Evolutionary conservation across 805 yeast species (phyloP), one percentile per base, ranked within the genome.

Genomic region (Spathaspora arborariae): DNA sequence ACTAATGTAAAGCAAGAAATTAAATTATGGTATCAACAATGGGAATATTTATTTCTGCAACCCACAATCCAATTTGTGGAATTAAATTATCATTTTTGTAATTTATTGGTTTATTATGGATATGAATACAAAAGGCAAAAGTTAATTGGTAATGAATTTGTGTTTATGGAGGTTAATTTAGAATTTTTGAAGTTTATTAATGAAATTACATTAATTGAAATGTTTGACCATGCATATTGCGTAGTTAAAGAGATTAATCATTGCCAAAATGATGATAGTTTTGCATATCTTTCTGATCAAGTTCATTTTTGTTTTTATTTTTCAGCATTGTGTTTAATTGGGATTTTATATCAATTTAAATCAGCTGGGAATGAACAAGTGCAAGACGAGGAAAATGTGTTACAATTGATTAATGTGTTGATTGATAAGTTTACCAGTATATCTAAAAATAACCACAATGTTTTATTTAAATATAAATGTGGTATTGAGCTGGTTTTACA

Each of bases 61-160:
- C 85, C 89, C 1, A 79, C 84, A 1, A 72, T 82, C 42, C 91
- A 87, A 57, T 86, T 85, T 62, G 84, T 85, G 2, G 90, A 83
- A 56, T 76, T 84, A 48, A 82, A 84, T 41, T 84, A 81, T 59
- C 80, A 84, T 58, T 83, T 82, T 52, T 78, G 82, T 43, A 72
- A 75, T 46, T 66, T 83, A 40, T 64, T 80, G 48, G 74, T 84
- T 2, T 58, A 70, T 34, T 75, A 74, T 52, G 70, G 72, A 46
- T 75, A 60, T 48, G 58, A 54, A 41, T 67, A 56, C 60, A 58
- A 59, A 51, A 48, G 40, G 45, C 33, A 27, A 36, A 10, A 34
- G n/a, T n/a, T 50, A 20, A 13, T n/a, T 10, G 41, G 16, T 16
- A 21, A 15, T 41, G 18, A 9, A 27, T 33, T 19, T 11, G 33